Evolutionary conservation across 768 basidiomycete species (phyloP).

Genomic region (Boletus speciosus): DNA sequence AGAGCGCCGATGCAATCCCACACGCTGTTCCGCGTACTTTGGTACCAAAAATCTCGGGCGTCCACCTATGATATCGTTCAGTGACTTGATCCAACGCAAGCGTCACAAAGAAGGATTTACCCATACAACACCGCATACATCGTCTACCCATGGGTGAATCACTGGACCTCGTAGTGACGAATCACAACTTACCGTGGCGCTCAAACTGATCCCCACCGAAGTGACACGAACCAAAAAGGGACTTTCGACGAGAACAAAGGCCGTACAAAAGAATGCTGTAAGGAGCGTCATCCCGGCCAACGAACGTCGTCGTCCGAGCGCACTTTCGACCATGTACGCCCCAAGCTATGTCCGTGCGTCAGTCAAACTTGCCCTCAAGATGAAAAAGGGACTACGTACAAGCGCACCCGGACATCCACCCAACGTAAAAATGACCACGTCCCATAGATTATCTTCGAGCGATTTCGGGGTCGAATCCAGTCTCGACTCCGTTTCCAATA

Average conservation of each 20-base stretch:
- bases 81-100: neutral
- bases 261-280: constrained; percentile 70
- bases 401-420: constrained; percentile 84
- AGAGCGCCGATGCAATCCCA: constrained; percentile 83
- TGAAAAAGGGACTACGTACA: constrained; percentile 39
- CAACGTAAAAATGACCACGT: constrained; percentile 81
- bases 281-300: constrained; percentile 71
- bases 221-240: constrained; percentile 60
- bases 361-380: neutral
- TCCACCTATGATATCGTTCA: constrained; percentile 46
- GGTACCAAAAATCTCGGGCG: constrained; percentile 83
- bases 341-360: constrained; percentile 52
- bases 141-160: constrained; percentile 37
- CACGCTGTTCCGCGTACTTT: constrained; percentile 86
- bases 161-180: neutral
- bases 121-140: constrained; percentile 91
- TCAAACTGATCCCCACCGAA: constrained; percentile 74
- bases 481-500: constrained; percentile 57
- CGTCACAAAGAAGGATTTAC: constrained; percentile 9
- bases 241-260: constrained; percentile 60
- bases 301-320: constrained; percentile 68
- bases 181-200: constrained; percentile 47
- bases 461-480: constrained; percentile 36
- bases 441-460: constrained; percentile 68
- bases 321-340: constrained; percentile 73